Evolutionary conservation across 768 basidiomycete genomes (phyloP).

Genomic region (Collybia nuda): DNA sequence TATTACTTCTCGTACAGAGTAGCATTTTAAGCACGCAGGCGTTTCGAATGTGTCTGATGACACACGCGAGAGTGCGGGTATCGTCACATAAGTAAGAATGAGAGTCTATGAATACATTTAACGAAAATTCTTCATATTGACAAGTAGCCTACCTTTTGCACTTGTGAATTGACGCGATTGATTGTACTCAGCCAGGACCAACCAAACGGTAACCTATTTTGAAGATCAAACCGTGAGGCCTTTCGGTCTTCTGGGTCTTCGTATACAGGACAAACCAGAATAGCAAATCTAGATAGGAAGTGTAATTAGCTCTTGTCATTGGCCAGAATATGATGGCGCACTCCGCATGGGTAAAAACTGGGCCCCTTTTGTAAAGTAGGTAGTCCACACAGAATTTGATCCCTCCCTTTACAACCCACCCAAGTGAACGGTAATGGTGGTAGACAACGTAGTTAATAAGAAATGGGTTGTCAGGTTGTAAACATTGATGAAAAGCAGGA

Average conservation of each 20-base stretch:
- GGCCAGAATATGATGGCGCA: conserved; percentile 26
- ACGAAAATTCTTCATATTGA: too few species aligned
- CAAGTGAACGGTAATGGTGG: conserved; percentile 93
- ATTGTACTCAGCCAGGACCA: conserved; percentile 98
- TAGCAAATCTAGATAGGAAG: conserved; percentile 65
- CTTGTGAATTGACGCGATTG: conserved; percentile 94
- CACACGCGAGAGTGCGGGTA: conserved; percentile 70
- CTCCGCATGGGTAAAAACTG: conserved; percentile 96
- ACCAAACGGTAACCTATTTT: conserved; percentile 69
- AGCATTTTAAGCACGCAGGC: conserved; percentile 75
- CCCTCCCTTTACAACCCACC: conserved; percentile 95
- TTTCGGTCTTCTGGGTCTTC: conserved; percentile 75
- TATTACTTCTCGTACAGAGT: conserved; percentile 82
- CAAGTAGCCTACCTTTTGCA: conserved; percentile 73
- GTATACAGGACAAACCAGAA: conserved; percentile 90
- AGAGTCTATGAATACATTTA: conserved; percentile 61
- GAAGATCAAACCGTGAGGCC: conserved; percentile 61
- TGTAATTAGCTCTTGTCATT: background rate
- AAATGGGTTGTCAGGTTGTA: conserved; percentile 88
- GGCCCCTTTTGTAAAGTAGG: conserved; percentile 91
- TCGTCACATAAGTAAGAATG: conserved; percentile 88
- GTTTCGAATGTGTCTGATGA: conserved; percentile 53
- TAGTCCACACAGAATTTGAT: conserved; percentile 98
- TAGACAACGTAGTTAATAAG: conserved; percentile 87
- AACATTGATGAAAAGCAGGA: conserved; percentile 20